These are phyloP conservation scores for Xylaria arbuscula DNA, from an alignment of 2,329 filamentous ascomycete species.

Conservation along the genomic window DNA sequence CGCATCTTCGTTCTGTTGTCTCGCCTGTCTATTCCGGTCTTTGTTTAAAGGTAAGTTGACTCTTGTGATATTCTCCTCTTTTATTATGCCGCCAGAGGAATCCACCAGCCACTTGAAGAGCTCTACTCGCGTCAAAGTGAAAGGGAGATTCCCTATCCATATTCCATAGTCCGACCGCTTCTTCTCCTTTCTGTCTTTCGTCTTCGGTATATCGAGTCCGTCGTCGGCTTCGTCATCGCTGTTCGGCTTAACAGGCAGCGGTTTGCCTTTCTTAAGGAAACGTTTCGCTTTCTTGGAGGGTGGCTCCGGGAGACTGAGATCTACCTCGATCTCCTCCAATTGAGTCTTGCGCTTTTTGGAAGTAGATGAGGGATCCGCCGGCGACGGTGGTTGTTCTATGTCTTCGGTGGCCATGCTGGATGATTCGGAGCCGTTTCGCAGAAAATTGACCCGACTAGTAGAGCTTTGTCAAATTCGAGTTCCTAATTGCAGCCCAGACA, in stretches of 20 bases:
- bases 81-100: constrained; percentile 73
- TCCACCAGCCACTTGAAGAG: constrained; percentile 83
- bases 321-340: constrained; percentile 84
- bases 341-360: constrained; percentile 79
- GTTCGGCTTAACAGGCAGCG: constrained; percentile 59
- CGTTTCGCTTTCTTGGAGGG: constrained; percentile 94
- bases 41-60: constrained; percentile 80
- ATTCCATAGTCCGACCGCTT: constrained; percentile 83
- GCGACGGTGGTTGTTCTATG: constrained; percentile 31
- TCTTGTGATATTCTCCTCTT: constrained; percentile 80
- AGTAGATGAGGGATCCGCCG: constrained; percentile 30
- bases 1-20: constrained; percentile 42
- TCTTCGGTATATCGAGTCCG: constrained; percentile 43
- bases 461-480: neutral
- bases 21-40: constrained; percentile 37
- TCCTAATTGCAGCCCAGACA: neutral
- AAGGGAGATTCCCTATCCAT: constrained; percentile 97
- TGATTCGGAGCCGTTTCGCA: neutral
- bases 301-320: constrained; percentile 88
- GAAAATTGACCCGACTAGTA: neutral
- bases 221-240: constrained; percentile 56
- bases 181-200: constrained; percentile 59
- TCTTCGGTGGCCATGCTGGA: constrained; percentile 37
- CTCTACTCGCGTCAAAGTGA: constrained; percentile 77
- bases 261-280: constrained; percentile 85